Conservation (phyloP, 225 moss, liverwort and hornwort genomes). For the Lunularia cruciata region DNA sequence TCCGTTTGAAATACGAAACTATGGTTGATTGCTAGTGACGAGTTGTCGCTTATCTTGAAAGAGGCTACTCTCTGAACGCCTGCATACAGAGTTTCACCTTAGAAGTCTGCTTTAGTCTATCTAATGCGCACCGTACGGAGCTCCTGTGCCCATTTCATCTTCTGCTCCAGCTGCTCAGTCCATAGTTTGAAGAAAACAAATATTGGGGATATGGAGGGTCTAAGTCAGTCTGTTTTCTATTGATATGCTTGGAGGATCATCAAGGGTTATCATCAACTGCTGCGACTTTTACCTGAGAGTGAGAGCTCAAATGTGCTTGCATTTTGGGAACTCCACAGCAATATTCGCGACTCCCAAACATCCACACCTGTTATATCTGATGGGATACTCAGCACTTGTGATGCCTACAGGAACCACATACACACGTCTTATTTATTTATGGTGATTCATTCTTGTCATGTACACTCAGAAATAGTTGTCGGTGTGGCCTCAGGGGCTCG, state of each 20-base stretch:
- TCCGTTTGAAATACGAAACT: slow-evolving; percentile 56
- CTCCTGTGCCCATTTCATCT: no score
- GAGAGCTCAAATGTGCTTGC: slow-evolving; percentile 59
- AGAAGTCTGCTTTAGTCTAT: no score
- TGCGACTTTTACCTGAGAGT: slow-evolving; percentile 43
- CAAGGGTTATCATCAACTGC: no score
- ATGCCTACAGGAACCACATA: slow-evolving; percentile 7
- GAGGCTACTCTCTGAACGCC: not conserved
- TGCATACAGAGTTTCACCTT: not conserved
- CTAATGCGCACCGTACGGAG: no score
- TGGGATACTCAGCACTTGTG: slow-evolving; percentile 50
- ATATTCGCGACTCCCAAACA: slow-evolving; percentile 60
- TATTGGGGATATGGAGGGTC: no score
- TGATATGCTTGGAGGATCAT: no score
- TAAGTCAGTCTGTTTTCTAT: no score
- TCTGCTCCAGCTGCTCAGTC: no score
- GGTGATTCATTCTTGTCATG: no score
- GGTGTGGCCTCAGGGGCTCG: no score
- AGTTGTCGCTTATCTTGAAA: slow-evolving; percentile 9
- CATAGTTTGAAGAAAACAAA: no score
- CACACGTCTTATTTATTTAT: no score
- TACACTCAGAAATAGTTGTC: not conserved
- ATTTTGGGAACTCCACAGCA: slow-evolving; percentile 67
- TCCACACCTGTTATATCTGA: slow-evolving; percentile 64
- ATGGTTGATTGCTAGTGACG: not conserved